Evolutionary conservation across 495 filamentous ascomycete genomes (phyloP).

Genomic region (Cairneyella variabilis): DNA sequence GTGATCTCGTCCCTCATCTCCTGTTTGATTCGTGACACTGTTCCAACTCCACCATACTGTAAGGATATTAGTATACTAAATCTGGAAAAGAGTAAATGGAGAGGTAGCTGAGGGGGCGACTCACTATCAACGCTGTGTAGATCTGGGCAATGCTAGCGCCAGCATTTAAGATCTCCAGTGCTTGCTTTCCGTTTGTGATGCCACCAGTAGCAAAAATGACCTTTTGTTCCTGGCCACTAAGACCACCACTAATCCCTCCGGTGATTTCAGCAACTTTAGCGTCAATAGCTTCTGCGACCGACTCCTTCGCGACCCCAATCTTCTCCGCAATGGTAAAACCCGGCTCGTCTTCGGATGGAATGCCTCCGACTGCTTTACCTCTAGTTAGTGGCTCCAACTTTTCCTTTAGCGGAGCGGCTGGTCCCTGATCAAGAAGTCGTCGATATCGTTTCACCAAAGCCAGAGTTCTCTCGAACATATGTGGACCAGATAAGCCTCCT

Average conservation of each 20-base stretch:
- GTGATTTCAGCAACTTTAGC: conserved; percentile 20
- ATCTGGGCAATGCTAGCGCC: conserved; percentile 87
- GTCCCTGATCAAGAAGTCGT: conserved; percentile 56
- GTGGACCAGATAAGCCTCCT: conserved; percentile 88
- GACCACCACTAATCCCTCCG: conserved; percentile 26
- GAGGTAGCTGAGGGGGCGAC: background rate
- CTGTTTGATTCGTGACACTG: conserved; percentile 78
- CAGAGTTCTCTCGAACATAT: conserved; percentile 74
- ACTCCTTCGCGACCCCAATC: conserved; percentile 25
- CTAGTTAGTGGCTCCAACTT: conserved; percentile 1
- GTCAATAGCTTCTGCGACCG: conserved; percentile 23
- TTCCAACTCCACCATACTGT: conserved; percentile 76
- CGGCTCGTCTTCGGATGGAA: conserved; percentile 8
- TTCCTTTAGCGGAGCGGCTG: conserved; percentile 5
- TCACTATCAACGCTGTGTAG: conserved; percentile 48
- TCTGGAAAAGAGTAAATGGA: background rate
- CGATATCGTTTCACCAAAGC: conserved; percentile 76
- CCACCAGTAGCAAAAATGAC: conserved; percentile 90
- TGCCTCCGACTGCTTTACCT: conserved; percentile 2
- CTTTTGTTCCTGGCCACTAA: conserved; percentile 47
- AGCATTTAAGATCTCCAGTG: conserved; percentile 70
- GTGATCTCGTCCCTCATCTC: conserved; percentile 62
- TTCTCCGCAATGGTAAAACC: conserved; percentile 13
- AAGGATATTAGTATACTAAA: background rate
- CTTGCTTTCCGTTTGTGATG: conserved; percentile 81